Base-by-base conservation (phyloP, 1,284 basidiomycete genomes). In the Peniophora sp. region DNA sequence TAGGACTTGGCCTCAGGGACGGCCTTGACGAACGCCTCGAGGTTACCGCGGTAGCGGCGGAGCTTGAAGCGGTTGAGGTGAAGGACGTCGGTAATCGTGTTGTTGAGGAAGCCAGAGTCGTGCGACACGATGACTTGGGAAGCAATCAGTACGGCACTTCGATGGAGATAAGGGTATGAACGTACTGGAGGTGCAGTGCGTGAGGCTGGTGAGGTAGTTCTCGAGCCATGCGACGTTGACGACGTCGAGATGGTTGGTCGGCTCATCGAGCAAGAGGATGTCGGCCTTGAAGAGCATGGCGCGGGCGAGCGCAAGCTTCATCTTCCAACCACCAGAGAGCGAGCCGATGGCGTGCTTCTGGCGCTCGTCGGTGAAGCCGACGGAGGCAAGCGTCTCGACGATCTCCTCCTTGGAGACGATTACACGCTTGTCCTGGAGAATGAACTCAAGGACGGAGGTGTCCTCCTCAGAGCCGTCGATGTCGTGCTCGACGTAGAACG, bases 311-410 rank as follows among this genome's bases (percentile, higher is more conserved):
- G 96, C 97, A 58, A 99, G 87, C 83, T 98, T 98, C 97, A 99
- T 99, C 82, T 99, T 97, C 97, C 97, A 99, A 77, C 97, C 97
- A 82, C 97, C 97, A 47, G 96, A 99, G 51, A 99, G 77, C 56
- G 85, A 86, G 58, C 93, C 92, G 59, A 97, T 97, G 43, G 92
- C 74, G 59, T 90, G 78, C 60, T 72, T 74, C 74, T 97, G 94
- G 62, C 93, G 85, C 65, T 86, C 88, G 55, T 87, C 87, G 57
- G 74, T 83, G 81, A 97, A 97, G 58, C 94, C 94, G 68, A 97
- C 94, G 54, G 89, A 87, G 44, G 84, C 81, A 56, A 97, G 85
- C 51, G 89, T 91, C 68, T 84, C 79, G 53, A 85, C 72, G 68
- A 88, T 70, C 67, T 97, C 92, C 57, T 80, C 74, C 66, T 85